A percentile compares a stretch with the other conserved stretches of the same genome.
These are phyloP conservation scores for Atkinsonella texensis DNA, from an alignment of 2,329 filamentous ascomycete genomes.

Conservation along the genomic window DNA sequence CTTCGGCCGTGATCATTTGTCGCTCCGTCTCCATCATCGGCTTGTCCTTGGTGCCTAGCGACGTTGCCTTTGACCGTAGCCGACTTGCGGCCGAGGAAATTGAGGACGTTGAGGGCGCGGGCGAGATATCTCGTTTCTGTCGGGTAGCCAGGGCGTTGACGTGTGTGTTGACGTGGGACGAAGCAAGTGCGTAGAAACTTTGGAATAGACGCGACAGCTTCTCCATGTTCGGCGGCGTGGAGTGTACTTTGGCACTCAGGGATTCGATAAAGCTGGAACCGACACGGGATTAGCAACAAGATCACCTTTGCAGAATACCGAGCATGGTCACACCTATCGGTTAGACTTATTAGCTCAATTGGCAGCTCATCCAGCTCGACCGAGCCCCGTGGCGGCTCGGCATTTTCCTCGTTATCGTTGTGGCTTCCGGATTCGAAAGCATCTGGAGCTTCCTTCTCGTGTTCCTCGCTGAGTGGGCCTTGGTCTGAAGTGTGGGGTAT, in stretches of 20 bases:
- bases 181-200: conserved; percentile 78
- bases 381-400: conserved; percentile 39
- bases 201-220: conserved; percentile 80
- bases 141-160: conserved; percentile 67
- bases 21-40: conserved; percentile 42
- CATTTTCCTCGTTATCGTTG: conserved; percentile 30
- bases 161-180: conserved; percentile 75
- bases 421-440: conserved; percentile 36
- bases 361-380: conserved; percentile 80
- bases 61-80: conserved; percentile 42
- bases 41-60: conserved; percentile 41
- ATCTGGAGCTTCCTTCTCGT: conserved; percentile 26
- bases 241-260: conserved; percentile 74
- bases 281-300: background rate
- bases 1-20: conserved; percentile 83
- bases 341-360: conserved; percentile 82
- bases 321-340: conserved; percentile 54
- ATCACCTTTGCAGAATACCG: background rate
- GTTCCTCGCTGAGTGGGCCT: conserved; percentile 11
- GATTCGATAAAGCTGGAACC: conserved; percentile 72
- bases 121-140: conserved; percentile 56
- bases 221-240: conserved; percentile 72
- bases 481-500: conserved; percentile 26
- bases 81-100: conserved; percentile 44
- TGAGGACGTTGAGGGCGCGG: conserved; percentile 40